Conservation (phyloP, 2,329 filamentous ascomycete genomes). For the Ophiocordyceps sinensis region DNA sequence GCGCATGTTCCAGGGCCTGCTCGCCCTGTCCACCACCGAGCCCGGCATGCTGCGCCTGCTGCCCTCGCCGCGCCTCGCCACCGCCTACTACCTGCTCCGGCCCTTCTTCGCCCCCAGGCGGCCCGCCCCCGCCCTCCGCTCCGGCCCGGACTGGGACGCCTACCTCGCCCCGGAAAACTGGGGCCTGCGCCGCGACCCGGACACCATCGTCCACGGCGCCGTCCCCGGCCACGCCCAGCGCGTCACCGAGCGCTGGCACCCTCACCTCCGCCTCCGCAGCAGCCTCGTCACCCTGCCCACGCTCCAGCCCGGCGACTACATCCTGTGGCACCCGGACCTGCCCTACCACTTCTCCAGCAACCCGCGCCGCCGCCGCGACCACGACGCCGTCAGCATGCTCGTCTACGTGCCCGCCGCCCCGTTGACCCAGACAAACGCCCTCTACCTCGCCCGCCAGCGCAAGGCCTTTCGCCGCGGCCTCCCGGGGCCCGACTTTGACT, state of each 20-base stretch:
- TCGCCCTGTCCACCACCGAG: constrained; percentile 39
- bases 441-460: constrained; percentile 41
- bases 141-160: constrained; percentile 30
- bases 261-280: constrained; percentile 36
- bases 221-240: constrained; percentile 44
- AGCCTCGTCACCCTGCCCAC: constrained; percentile 41
- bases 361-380: constrained; percentile 6
- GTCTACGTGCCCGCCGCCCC: constrained; percentile 41
- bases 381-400: constrained; percentile 27
- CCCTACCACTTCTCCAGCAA: constrained; percentile 38
- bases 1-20: constrained; percentile 43
- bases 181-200: constrained; percentile 31
- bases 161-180: constrained; percentile 34
- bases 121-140: constrained; percentile 23
- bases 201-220: constrained; percentile 42
- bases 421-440: constrained; percentile 41
- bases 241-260: constrained; percentile 43
- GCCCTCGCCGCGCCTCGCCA: constrained; percentile 60
- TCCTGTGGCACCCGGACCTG: constrained; percentile 43
- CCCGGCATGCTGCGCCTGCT: constrained; percentile 58
- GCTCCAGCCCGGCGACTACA: constrained; percentile 40
- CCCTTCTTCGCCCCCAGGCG: constrained; percentile 36
- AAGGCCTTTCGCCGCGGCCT: constrained; percentile 41
- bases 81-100: constrained; percentile 59
- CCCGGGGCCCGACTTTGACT: constrained; percentile 40